Base-by-base conservation (phyloP, 192 early-diverging fungal species). In the Diversispora epigaea region DNA sequence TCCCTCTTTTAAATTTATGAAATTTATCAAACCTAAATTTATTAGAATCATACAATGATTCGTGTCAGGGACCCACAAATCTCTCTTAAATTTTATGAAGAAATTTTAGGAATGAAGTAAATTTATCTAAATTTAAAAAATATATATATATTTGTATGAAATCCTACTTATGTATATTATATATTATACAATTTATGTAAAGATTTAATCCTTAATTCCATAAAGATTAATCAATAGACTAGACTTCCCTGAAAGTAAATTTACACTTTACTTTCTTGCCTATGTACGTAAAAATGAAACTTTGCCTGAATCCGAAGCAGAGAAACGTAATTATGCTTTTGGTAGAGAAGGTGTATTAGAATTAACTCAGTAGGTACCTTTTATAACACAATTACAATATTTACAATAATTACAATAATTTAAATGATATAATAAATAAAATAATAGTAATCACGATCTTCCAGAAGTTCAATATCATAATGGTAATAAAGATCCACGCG, bases 1-100 rank as follows among this genome's bases (percentile, higher is more conserved):
- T 32, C 2, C 25, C 25, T 2, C 25, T 32, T 32, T 32, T 32
- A 32, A 32, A 32, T 32, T 32, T 32, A 32, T 32, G 25, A 32
- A 32, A 32, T 32, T 32, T 32, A 2, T 32, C 25, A 50, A 11
- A 40, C 8, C 21, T 68, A 45, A 7, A n/a, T 41, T 39, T 60
- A 6, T 63, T 62, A 86, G 84, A 95, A 95, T 85, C 93, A 95
- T 83, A 93, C 92, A 21, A 95, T 93, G 92, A 88, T 91, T 83
- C 86, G 92, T 79, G 86, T 93, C 73, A 93, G 90, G 86, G 92
- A 94, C 82, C 90, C 92, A 57, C 81, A 91, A 77, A 84, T 80
- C 17, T 93, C 93, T 10, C 32, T 93, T 25, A 71, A 88, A 70
- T 95, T 95, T 70, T 95, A 95, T 79, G 77, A 84, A 58, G 83